Percentiles rank a stretch among this genome's conserved stretches.
phyloP scores from a whole-genome alignment of 2,329 filamentous ascomycete genomes.

The Didymella glomerata region DNA sequence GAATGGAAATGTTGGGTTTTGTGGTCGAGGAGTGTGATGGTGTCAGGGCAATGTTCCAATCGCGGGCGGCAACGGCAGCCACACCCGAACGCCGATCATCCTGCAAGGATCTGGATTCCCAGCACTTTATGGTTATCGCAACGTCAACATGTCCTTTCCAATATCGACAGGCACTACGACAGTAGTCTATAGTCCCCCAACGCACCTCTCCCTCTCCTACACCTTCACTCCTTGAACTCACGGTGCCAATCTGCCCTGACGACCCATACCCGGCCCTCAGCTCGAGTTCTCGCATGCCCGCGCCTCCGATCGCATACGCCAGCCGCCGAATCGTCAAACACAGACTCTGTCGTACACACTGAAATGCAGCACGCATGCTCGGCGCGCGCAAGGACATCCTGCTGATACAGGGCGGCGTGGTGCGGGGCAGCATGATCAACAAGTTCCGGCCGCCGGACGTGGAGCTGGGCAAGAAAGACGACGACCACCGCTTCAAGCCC shows the following conservation, averaged over 20 bases:
- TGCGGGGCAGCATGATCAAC: conserved; percentile 39
- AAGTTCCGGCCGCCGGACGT: conserved; percentile 59
- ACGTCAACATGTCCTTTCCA: neutral
- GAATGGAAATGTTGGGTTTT: no score
- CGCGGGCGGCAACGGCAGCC: no score
- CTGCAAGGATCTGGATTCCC: neutral
- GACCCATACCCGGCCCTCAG: neutral
- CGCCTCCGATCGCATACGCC: conserved; percentile 17
- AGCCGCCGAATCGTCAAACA: neutral
- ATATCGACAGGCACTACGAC: neutral
- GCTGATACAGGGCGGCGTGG: conserved; percentile 40
- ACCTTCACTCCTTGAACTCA: neutral
- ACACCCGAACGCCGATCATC: no score
- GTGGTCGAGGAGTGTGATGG: no score
- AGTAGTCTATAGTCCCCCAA: no score
- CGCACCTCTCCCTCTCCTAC: neutral
- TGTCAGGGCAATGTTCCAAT: no score
- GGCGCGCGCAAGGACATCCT: conserved; percentile 29
- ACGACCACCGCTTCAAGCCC: conserved; percentile 61
- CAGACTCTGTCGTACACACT: no score
- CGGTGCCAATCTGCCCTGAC: no score
- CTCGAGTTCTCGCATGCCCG: neutral
- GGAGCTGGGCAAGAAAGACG: conserved; percentile 71
- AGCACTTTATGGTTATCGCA: neutral
- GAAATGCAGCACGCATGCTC: conserved; percentile 37